A percentile compares a stretch with the other conserved stretches of the same genome.
Conservation (phyloP, 495 filamentous ascomycete species). For the Mytilinidion resinicola region DNA sequence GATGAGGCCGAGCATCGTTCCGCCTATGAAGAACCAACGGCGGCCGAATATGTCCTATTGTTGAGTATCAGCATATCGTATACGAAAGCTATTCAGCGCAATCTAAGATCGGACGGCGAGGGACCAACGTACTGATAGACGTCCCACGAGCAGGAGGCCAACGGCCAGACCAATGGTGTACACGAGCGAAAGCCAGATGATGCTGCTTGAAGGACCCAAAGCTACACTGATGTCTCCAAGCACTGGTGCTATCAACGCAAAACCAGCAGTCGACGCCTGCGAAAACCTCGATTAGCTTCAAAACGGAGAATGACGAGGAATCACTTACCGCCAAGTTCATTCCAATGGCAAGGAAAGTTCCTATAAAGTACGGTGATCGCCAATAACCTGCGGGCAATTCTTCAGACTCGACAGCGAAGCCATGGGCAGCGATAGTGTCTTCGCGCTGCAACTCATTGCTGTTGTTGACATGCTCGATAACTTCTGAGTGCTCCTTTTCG, state of each 20-base stretch:
- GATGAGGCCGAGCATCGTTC: slow-evolving; percentile 25
- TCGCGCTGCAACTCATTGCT: neutral
- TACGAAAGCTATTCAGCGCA: too few species aligned
- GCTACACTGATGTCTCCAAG: slow-evolving; percentile 26
- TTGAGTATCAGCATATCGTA: too few species aligned
- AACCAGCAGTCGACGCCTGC: slow-evolving; percentile 14
- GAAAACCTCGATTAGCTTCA: neutral
- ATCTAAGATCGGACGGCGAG: too few species aligned
- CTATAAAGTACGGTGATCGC: slow-evolving; percentile 16
- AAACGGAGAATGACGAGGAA: neutral
- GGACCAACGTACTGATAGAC: slow-evolving; percentile 11
- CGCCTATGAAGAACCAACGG: slow-evolving; percentile 29
- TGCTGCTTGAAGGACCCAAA: slow-evolving; percentile 20
- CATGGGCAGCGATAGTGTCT: slow-evolving; percentile 4
- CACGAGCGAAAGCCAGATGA: slow-evolving; percentile 23
- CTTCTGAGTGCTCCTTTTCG: slow-evolving; percentile 4
- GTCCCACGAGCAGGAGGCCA: slow-evolving; percentile 29
- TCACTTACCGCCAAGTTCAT: slow-evolving; percentile 13
- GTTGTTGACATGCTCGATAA: slow-evolving; percentile 7
- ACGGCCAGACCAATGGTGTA: slow-evolving; percentile 22
- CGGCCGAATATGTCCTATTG: slow-evolving; percentile 35
- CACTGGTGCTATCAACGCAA: slow-evolving; percentile 18
- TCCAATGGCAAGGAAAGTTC: slow-evolving; percentile 21
- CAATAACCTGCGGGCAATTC: slow-evolving; percentile 24
- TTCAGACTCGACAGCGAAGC: slow-evolving; percentile 8